Evolutionary conservation across 176 grass and related monocot species (phyloP).

Genomic region (Saccharum spontaneum): DNA sequence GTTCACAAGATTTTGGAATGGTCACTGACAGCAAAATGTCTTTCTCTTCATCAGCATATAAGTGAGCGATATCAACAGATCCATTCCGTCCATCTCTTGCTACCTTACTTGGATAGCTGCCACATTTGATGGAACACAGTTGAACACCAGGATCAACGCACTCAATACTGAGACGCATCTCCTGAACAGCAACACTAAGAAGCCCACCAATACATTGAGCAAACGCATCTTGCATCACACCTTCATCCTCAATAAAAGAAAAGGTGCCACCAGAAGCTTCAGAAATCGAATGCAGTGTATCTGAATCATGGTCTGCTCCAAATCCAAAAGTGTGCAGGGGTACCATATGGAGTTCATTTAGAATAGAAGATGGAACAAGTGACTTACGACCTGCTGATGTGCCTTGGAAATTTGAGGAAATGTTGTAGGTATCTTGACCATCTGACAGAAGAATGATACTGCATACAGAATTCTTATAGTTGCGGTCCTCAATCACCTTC

Average conservation of each 20-base stretch:
- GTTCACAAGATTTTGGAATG: conserved; percentile 47
- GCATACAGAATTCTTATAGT: conserved; percentile 75
- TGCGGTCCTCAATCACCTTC: conserved; percentile 84
- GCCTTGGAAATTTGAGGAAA: conserved; percentile 56
- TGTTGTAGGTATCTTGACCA: conserved; percentile 80
- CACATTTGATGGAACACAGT: conserved; percentile 73
- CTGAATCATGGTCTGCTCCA: conserved; percentile 80
- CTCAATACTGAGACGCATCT: conserved; percentile 59
- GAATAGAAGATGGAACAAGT: conserved; percentile 59
- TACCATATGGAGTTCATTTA: conserved; percentile 41
- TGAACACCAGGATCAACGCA: conserved; percentile 65
- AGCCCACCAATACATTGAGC: conserved; percentile 97
- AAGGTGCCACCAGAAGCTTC: conserved; percentile 92
- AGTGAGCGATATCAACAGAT: conserved; percentile 61
- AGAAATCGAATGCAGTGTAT: conserved; percentile 73
- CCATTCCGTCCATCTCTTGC: conserved; percentile 61
- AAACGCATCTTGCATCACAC: conserved; percentile 94
- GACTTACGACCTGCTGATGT: conserved; percentile 40
- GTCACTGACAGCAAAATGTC: conserved; percentile 69
- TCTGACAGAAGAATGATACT: conserved; percentile 95
- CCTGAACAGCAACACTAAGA: conserved; percentile 77
- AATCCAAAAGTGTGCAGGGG: conserved; percentile 93
- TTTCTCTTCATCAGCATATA: conserved; percentile 96
- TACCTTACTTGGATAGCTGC: conserved; percentile 66
- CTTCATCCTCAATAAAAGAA: conserved; percentile 95